Conservation (phyloP, 1,139 yeast species). For the Blastobotrys petasosporus region DNA sequence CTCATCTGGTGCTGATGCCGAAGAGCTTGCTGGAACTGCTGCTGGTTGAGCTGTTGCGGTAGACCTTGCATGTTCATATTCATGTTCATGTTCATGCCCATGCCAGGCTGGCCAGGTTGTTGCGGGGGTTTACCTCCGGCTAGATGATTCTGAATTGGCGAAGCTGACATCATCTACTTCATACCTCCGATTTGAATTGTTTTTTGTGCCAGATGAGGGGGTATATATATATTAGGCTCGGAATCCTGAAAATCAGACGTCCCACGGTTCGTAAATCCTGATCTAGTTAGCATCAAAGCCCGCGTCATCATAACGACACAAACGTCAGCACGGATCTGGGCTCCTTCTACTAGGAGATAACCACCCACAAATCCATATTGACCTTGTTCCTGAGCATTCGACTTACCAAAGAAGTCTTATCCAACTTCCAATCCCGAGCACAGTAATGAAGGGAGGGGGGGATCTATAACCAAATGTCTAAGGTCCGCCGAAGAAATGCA, state of each 20-base stretch:
- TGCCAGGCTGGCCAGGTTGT: slow-evolving; percentile 11
- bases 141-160: slow-evolving; percentile 24
- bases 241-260: not conserved
- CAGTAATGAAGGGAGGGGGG: too few species aligned
- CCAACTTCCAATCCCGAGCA: too few species aligned
- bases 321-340: not conserved
- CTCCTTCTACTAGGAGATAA: too few species aligned
- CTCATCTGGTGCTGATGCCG: not conserved
- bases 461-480: too few species aligned
- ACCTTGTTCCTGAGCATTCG: too few species aligned
- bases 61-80: not conserved
- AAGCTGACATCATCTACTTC: slow-evolving; percentile 21
- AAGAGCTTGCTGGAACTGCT: slow-evolving; percentile 6
- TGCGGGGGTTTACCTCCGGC: slow-evolving; percentile 19
- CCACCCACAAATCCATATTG: too few species aligned
- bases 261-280: not conserved
- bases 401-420: too few species aligned
- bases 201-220: too few species aligned
- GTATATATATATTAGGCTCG: not conserved
- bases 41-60: slow-evolving; percentile 8
- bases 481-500: too few species aligned
- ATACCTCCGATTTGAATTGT: not conserved
- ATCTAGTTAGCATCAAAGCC: not conserved
- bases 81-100: not conserved
- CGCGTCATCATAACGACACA: not conserved